These are phyloP conservation scores for Crassisporium funariophilum DNA, from an alignment of 768 basidiomycete species.

Conservation along the genomic window DNA sequence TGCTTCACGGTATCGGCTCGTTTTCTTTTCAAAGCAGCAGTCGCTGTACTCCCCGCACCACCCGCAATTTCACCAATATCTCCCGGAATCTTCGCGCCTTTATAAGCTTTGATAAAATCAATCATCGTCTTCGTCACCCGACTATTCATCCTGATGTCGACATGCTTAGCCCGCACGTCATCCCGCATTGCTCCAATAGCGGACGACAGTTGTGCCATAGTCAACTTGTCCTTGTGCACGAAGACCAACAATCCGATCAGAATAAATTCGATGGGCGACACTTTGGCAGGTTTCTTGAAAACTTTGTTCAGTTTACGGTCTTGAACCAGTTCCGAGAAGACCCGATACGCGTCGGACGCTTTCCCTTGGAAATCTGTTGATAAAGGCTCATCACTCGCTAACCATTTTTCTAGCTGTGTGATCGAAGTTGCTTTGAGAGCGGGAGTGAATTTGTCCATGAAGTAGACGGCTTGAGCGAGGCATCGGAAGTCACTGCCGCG, in stretches of 20 bases:
- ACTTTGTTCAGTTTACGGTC: slow-evolving; percentile 33
- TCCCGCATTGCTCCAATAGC: slow-evolving; percentile 55
- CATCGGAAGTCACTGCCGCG: slow-evolving; percentile 63
- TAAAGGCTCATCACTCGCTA: slow-evolving; percentile 37
- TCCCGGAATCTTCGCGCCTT: slow-evolving; percentile 13
- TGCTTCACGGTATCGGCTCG: slow-evolving; percentile 17
- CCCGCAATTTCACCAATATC: slow-evolving; percentile 6
- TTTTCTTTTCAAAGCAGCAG: slow-evolving; percentile 24
- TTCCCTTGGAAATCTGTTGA: slow-evolving; percentile 28
- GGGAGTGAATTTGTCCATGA: slow-evolving; percentile 43
- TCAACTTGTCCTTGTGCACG: slow-evolving; percentile 42
- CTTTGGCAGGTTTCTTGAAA: slow-evolving; percentile 46
- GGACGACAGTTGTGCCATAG: slow-evolving; percentile 40
- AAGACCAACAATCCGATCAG: slow-evolving; percentile 56
- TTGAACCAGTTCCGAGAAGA: slow-evolving; percentile 47
- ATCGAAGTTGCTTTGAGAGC: slow-evolving; percentile 26
- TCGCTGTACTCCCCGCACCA: not conserved
- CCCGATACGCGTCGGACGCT: slow-evolving; percentile 45
- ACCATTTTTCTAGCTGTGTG: slow-evolving; percentile 52
- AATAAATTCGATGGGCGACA: slow-evolving; percentile 73
- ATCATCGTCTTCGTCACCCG: slow-evolving; percentile 58
- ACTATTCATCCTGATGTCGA: slow-evolving; percentile 68
- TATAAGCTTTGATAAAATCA: slow-evolving; percentile 45
- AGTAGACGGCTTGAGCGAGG: slow-evolving; percentile 54
- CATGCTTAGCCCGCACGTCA: slow-evolving; percentile 53